Percentiles rank a stretch among this genome's conserved stretches.
Conservation (phyloP, 2,329 filamentous ascomycete genomes). For the Aureobasidium melanogenum region DNA sequence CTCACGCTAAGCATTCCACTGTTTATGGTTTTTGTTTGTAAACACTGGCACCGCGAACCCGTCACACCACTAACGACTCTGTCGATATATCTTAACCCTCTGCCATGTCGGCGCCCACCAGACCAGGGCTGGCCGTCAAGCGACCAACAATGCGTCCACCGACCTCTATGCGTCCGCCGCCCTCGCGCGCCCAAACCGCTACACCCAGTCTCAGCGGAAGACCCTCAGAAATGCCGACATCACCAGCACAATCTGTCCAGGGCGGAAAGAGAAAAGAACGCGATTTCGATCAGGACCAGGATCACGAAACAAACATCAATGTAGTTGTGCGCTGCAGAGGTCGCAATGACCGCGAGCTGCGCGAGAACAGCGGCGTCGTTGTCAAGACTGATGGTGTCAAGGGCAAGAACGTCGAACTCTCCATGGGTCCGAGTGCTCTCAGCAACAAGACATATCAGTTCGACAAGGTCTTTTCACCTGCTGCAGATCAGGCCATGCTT, state of each 20-base stretch:
- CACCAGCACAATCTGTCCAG: conserved; percentile 50
- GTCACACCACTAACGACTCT: background rate
- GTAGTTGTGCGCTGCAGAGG: conserved; percentile 93
- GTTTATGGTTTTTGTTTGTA: background rate
- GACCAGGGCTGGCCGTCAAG: conserved; percentile 42
- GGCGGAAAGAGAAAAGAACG: conserved; percentile 77
- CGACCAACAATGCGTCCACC: conserved; percentile 43
- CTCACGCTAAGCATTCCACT: background rate
- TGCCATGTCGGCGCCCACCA: conserved; percentile 46
- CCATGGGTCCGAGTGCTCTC: conserved; percentile 84
- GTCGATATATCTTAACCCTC: background rate
- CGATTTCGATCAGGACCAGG: conserved; percentile 62
- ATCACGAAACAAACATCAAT: conserved; percentile 86
- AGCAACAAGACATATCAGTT: conserved; percentile 97
- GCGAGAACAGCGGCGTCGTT: conserved; percentile 90
- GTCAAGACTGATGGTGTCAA: conserved; percentile 81
- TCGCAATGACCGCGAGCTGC: conserved; percentile 82
- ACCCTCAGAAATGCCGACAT: conserved; percentile 37
- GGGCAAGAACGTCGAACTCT: conserved; percentile 73
- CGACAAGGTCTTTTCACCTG: conserved; percentile 92
- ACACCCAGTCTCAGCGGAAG: conserved; percentile 34
- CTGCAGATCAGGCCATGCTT: conserved; percentile 85
- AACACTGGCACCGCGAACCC: background rate
- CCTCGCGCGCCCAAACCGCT: conserved; percentile 41
- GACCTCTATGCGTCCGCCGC: conserved; percentile 45